Evolutionary conservation across 169 alveolate genomes (phyloP), one percentile per base, ranked within the genome.

Genomic region (Hammondia hammondi): DNA sequence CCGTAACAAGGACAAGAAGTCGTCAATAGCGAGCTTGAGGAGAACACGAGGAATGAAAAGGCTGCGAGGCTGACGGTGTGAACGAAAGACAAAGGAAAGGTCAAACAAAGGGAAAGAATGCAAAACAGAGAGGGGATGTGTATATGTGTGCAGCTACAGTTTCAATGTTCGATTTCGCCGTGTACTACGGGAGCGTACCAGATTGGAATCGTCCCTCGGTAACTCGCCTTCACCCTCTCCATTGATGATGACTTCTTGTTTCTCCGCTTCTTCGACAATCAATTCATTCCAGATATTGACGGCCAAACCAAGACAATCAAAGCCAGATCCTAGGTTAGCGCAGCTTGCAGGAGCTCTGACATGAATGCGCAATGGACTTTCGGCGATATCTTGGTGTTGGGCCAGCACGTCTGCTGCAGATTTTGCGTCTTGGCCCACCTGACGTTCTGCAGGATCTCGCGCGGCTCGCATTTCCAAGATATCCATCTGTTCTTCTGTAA

Each of bases 311-410:
- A 77, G 24, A 39, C 91, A 81, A 72, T 92, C 95, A 21, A 81
- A 92, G n/a, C 95, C 95, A 10, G 72, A 24, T 9, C 95, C 95
- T 84, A 92, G 27, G 57, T 92, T 92, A 24, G 95, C 95, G 32
- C 57, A 70, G 45, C 92, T 81, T 32, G 95, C 95, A 14, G 95
- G 95, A 29, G 52, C 95, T 9, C 77, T 37, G 45, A 92, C 95
- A 35, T 37, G 67, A 46, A 91, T 67, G 35, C 67, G 43, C 77
- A 67, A 21, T 4, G 77, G 77, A 29, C 77, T 67, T 32, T 67
- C 77, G 12, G 77, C 77, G 6, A 67, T 67, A 29, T 67, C 77
- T 27, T 67, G 77, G 9, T 67, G 77, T 67, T 67, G 32, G 0
- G 6, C 24, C 77, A 67, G 24, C 35, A 67, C 32, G 27, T 9